Base-by-base conservation (phyloP, 257 asterid genomes). In the Salvia hispanica region DNA sequence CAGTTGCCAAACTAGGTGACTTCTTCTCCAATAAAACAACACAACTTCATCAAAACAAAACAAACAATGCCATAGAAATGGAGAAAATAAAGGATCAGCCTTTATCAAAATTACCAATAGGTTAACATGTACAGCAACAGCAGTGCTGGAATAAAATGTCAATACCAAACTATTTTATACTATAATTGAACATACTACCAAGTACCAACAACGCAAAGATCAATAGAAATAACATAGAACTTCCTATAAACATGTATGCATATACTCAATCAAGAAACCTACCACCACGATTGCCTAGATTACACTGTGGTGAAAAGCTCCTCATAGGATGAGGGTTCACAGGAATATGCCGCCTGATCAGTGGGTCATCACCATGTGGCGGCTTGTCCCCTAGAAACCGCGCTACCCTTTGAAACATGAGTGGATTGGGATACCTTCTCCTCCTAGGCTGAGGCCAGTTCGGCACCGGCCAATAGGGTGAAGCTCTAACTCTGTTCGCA, bases 351-450 rank as follows among this genome's bases (percentile, higher is more conserved):
- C 52, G 33, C 76, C 69, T 44, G 36, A 54, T 3, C 28, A 34
- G 79, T 3, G 40, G 0, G 58, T 28, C 77, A 76, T 53, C 76
- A 7, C 74, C 84, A 12, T 37, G 28, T 6, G 42, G 54, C 5
- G 82, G 77, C 13, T 72, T 78, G 10, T 88, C 92, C 28, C 95
- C 83, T 8, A 73, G 50, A 33, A 82, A 48, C 21, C 69, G 65
- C 3, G 92, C 92, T n/a, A 9, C 53, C 54, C 66, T 71, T 21
- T 82, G 85, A 42, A 28, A 37, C 72, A 76, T 44, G 46, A 75
- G 64, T 2, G 74, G 82, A 28, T 66, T 44, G 18, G 73, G 84
- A 44, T 37, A 55, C 81, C 85, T 59, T 37, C 72, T 70, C 66
- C 78, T 65, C 59, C 83, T 61, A 15, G 65, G 31, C 9, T 45